These are phyloP conservation scores for Emergomyces orientalis DNA, from an alignment of 2,329 filamentous ascomycete species.

Conservation along the genomic window DNA sequence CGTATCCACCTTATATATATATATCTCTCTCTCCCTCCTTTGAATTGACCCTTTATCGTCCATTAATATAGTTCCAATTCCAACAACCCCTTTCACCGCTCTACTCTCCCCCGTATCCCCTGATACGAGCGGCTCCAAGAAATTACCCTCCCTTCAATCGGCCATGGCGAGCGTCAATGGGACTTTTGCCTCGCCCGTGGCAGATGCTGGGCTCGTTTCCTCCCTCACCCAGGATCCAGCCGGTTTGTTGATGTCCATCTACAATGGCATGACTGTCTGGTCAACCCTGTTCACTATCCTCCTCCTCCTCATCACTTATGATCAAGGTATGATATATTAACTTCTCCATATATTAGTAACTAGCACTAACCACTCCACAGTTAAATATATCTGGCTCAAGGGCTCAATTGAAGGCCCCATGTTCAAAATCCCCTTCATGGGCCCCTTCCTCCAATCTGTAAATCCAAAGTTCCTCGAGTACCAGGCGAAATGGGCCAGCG, in stretches of 20 bases:
- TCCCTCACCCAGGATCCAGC: conserved; percentile 38
- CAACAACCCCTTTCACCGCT: too few relatives aligned
- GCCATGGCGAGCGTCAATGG: conserved; percentile 48
- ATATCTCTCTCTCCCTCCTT: too few relatives aligned
- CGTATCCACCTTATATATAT: too few relatives aligned
- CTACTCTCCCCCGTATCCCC: too few relatives aligned
- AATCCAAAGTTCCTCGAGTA: conserved; percentile 89
- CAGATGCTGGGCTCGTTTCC: conserved; percentile 51
- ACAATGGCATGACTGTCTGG: conserved; percentile 52
- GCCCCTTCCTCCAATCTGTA: conserved; percentile 88
- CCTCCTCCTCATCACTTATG: conserved; percentile 65
- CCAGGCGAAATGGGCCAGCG: conserved; percentile 84
- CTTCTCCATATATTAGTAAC: not conserved
- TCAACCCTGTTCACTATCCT: conserved; percentile 63
- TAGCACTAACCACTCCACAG: conserved; percentile 35
- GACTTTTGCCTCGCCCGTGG: conserved; percentile 60
- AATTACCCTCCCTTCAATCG: not conserved
- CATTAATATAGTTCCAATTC: too few relatives aligned
- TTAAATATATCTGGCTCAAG: conserved; percentile 65
- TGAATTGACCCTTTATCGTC: too few relatives aligned
- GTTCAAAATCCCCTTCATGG: conserved; percentile 78
- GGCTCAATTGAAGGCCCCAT: conserved; percentile 64
- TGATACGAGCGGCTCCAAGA: too few relatives aligned
- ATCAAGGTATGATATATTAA: conserved; percentile 62
- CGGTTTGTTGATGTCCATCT: conserved; percentile 46